Evolutionary conservation across 2,329 filamentous ascomycete genomes (phyloP).

Genomic region (Alternaria ethzedia): DNA sequence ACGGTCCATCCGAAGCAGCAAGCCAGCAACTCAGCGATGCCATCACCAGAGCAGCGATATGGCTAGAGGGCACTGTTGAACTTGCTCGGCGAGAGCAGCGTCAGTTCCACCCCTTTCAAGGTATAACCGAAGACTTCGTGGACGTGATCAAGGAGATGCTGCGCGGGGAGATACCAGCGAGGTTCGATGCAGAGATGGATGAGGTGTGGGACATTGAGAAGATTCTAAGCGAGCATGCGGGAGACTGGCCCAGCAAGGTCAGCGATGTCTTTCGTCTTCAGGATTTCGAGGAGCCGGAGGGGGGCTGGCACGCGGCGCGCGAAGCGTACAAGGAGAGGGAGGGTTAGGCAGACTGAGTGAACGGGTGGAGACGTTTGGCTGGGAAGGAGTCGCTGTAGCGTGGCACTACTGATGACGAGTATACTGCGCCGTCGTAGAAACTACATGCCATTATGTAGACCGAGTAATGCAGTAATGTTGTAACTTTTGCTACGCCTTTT

Average conservation of each 20-base stretch:
- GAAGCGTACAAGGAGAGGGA: neutral
- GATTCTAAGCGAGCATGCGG: neutral
- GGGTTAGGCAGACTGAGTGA: neutral
- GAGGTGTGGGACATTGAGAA: neutral
- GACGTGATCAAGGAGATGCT: neutral
- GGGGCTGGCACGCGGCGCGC: neutral
- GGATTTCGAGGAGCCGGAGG: neutral
- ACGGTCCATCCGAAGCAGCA: neutral
- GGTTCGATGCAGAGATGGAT: neutral
- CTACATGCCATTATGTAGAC: neutral
- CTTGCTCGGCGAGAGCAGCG: neutral
- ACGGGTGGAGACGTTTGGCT: neutral
- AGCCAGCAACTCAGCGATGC: neutral
- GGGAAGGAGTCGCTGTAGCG: too few species aligned
- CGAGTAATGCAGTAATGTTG: neutral
- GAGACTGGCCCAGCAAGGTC: neutral
- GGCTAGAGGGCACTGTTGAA: neutral
- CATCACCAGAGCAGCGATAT: neutral
- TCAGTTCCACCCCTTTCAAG: too few species aligned
- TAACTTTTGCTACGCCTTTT: too few species aligned
- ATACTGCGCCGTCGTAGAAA: accelerated
- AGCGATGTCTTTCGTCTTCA: neutral
- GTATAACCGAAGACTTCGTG: neutral
- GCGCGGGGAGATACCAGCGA: neutral
- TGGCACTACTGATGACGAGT: accelerated